These are phyloP conservation scores for Xylariaceae sp. DNA, from an alignment of 2,329 filamentous ascomycete species.

Conservation along the genomic window DNA sequence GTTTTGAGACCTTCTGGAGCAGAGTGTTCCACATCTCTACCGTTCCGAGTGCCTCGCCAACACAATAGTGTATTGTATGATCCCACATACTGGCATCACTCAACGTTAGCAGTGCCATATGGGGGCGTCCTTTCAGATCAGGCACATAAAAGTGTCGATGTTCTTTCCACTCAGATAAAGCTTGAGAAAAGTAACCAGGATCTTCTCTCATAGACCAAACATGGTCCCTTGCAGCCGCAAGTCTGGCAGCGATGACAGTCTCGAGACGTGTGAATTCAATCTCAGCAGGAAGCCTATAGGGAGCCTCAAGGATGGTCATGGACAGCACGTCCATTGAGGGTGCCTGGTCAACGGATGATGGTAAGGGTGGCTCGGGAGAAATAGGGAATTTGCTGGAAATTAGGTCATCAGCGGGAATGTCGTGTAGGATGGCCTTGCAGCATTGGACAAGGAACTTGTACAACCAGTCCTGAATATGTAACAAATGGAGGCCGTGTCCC, in stretches of 20 bases:
- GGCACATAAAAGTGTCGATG: slow-evolving; percentile 40
- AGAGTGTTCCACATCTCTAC: too few species aligned
- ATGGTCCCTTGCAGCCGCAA: slow-evolving; percentile 53
- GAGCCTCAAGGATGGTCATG: slow-evolving; percentile 50
- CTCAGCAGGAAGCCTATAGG: slow-evolving; percentile 52
- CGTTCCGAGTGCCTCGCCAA: too few species aligned
- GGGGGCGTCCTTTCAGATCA: too few species aligned
- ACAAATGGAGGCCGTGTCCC: too few species aligned
- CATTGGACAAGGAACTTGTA: slow-evolving; percentile 51
- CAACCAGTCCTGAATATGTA: background rate
- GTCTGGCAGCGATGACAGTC: slow-evolving; percentile 46
- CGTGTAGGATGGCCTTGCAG: slow-evolving; percentile 52
- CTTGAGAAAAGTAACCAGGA: slow-evolving; percentile 56
- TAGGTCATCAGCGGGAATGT: slow-evolving; percentile 43
- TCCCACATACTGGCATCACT: too few species aligned
- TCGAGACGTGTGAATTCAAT: slow-evolving; percentile 51
- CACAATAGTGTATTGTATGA: too few species aligned
- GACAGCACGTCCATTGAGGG: slow-evolving; percentile 43
- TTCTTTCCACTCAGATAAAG: slow-evolving; percentile 46
- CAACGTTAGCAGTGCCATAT: too few species aligned
- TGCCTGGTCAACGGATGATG: slow-evolving; percentile 30
- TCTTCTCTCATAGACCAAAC: slow-evolving; percentile 60
- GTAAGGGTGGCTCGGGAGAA: slow-evolving; percentile 42
- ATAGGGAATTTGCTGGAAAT: slow-evolving; percentile 35
- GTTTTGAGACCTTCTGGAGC: too few species aligned